Percentiles rank a stretch among this genome's conserved stretches.
Evolutionary conservation across 176 grass and related monocot species (phyloP).

Genomic region (Oryza australiensis): DNA sequence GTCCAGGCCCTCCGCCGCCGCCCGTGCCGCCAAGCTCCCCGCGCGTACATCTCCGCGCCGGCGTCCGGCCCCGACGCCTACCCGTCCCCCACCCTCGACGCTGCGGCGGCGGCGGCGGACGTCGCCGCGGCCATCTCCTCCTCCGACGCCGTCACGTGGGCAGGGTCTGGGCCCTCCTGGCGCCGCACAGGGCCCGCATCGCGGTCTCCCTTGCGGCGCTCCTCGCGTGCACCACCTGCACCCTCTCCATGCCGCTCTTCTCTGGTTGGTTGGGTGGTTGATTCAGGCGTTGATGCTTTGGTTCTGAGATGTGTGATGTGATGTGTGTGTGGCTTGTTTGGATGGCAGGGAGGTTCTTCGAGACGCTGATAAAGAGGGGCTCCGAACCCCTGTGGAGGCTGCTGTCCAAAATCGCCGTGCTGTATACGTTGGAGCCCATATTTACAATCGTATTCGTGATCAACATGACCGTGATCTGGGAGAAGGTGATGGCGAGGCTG

Average conservation of each 20-base stretch:
- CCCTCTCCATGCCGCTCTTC: slow-evolving; percentile 92
- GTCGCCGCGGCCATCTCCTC: slow-evolving; percentile 45
- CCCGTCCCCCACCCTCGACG: slow-evolving; percentile 38
- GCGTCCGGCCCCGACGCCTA: slow-evolving; percentile 62
- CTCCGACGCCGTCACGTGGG: slow-evolving; percentile 62
- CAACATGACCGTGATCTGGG: slow-evolving; percentile 93
- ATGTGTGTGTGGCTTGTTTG: not conserved
- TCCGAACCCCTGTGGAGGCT: slow-evolving; percentile 65
- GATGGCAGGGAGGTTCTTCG: slow-evolving; percentile 82
- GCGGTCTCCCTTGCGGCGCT: slow-evolving; percentile 62
- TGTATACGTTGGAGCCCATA: slow-evolving; percentile 81
- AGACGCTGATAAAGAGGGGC: slow-evolving; percentile 76
- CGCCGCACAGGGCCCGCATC: slow-evolving; percentile 59
- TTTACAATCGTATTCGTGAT: slow-evolving; percentile 80
- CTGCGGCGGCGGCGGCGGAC: slow-evolving; percentile 29
- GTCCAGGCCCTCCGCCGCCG: not conserved
- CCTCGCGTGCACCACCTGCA: slow-evolving; percentile 75
- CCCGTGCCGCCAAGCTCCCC: not conserved
- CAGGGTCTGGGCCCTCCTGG: slow-evolving; percentile 63
- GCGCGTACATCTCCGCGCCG: slow-evolving; percentile 77
- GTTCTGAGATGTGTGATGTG: slow-evolving; percentile 13
- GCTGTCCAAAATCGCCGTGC: slow-evolving; percentile 70
- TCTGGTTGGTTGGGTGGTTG: slow-evolving; percentile 46
- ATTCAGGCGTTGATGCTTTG: not conserved
- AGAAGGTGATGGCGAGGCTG: slow-evolving; percentile 78